Conservation (phyloP, 192 early-diverging fungal genomes). For the Linnemannia schmuckeri region DNA sequence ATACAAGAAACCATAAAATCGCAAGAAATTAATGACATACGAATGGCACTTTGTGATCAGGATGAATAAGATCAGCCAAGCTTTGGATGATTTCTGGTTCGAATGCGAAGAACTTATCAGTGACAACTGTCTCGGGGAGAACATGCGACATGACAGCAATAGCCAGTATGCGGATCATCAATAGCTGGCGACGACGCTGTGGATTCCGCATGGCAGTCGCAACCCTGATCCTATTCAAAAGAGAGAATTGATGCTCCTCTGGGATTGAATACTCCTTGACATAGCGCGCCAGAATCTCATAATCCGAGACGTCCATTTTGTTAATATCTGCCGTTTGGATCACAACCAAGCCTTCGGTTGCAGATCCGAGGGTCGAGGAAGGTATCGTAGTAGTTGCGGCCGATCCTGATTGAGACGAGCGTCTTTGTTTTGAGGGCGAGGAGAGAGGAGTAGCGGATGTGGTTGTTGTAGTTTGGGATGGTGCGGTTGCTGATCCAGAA, state of each 20-base stretch:
- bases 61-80: slow-evolving; percentile 82
- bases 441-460: slow-evolving; percentile 17
- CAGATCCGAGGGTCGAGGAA: slow-evolving; percentile 9
- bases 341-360: slow-evolving; percentile 67
- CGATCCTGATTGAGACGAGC: slow-evolving; percentile 35
- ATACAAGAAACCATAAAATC: neutral
- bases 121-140: slow-evolving; percentile 70
- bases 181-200: slow-evolving; percentile 67
- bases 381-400: slow-evolving; percentile 9
- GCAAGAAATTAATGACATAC: slow-evolving; percentile 47
- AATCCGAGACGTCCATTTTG: slow-evolving; percentile 53
- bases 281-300: slow-evolving; percentile 70
- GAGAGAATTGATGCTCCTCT: slow-evolving; percentile 77
- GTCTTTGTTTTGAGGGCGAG: slow-evolving; percentile 34
- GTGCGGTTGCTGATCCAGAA: neutral
- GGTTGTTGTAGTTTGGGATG: slow-evolving; percentile 18
- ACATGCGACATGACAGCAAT: slow-evolving; percentile 81
- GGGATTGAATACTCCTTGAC: slow-evolving; percentile 80
- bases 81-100: slow-evolving; percentile 89
- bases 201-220: slow-evolving; percentile 68
- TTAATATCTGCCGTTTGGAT: slow-evolving; percentile 64
- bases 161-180: slow-evolving; percentile 82
- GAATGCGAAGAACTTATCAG: slow-evolving; percentile 85
- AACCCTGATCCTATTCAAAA: slow-evolving; percentile 86
- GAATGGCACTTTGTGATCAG: slow-evolving; percentile 69